A percentile compares a stretch with the other conserved stretches of the same genome.
phyloP scores from a whole-genome alignment of 2,329 filamentous ascomycete genomes.

The Colletotrichum tofieldiae region DNA sequence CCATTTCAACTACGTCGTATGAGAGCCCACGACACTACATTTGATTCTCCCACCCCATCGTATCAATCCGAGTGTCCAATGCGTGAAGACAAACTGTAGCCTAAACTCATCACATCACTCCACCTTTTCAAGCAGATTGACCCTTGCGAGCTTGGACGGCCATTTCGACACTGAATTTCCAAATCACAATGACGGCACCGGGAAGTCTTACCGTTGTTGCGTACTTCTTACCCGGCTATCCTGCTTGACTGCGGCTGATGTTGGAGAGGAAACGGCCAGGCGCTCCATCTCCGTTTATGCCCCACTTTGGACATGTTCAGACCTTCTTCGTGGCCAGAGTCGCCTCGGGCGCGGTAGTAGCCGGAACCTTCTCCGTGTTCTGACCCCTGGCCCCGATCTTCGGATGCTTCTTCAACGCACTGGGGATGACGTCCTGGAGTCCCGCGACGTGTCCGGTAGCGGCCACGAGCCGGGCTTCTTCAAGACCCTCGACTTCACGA shows the following conservation, averaged over 20 bases:
- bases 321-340: not conserved
- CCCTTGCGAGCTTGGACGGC: not conserved
- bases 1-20: not conserved
- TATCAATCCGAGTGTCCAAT: not conserved
- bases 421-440: not conserved
- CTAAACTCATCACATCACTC: not conserved
- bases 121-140: not conserved
- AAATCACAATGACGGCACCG: not conserved
- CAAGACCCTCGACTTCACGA: too few relatives aligned
- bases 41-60: too few relatives aligned
- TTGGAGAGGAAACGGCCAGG: not conserved
- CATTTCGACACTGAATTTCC: not conserved
- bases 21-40: not conserved
- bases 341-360: not conserved
- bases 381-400: not conserved
- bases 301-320: not conserved
- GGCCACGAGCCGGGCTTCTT: not conserved
- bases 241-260: not conserved
- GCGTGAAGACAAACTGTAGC: not conserved
- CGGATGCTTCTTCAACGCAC: not conserved
- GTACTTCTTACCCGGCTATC: not conserved
- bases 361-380: too few relatives aligned
- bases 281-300: too few relatives aligned
- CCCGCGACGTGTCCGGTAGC: not conserved
- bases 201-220: not conserved